These are phyloP conservation scores for Gastrolobium bilobum DNA, from an alignment of 306 rosid species.

Conservation along the genomic window DNA sequence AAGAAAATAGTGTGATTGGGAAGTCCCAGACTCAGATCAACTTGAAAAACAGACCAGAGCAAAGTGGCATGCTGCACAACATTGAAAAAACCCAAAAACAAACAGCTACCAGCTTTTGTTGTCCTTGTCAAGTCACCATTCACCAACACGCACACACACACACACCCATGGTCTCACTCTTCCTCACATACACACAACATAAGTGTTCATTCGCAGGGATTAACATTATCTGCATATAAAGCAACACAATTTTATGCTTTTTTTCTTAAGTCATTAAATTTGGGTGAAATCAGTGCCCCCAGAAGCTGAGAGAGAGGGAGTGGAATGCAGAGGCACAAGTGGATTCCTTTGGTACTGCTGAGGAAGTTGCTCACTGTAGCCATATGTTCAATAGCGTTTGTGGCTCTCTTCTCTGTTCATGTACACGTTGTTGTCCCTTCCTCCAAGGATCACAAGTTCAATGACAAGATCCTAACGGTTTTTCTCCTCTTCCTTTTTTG, in stretches of 20 bases:
- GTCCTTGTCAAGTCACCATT: background rate
- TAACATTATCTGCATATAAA: background rate
- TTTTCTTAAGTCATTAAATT: background rate
- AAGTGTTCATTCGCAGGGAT: background rate
- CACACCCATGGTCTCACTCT: too few relatives aligned
- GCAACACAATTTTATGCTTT: background rate
- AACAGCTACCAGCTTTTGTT: background rate
- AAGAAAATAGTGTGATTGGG: too few relatives aligned
- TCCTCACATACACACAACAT: background rate
- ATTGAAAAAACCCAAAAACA: constrained; percentile 29
- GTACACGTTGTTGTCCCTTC: constrained; percentile 78
- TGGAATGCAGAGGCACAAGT: constrained; percentile 74
- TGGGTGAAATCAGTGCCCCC: background rate
- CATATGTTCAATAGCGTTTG: constrained; percentile 67
- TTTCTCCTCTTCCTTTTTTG: background rate
- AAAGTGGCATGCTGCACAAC: background rate
- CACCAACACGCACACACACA: too few relatives aligned
- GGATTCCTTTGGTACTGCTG: constrained; percentile 59
- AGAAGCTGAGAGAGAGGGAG: background rate
- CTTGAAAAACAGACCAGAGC: constrained; percentile 15
- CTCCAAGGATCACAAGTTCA: constrained; percentile 69
- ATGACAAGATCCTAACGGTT: constrained; percentile 85
- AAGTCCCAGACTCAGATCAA: background rate
- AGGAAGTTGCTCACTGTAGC: constrained; percentile 82
- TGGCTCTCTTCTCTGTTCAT: constrained; percentile 75